These are phyloP conservation scores for Vanrija pseudolonga DNA, from an alignment of 1,284 basidiomycete species.

Conservation along the genomic window DNA sequence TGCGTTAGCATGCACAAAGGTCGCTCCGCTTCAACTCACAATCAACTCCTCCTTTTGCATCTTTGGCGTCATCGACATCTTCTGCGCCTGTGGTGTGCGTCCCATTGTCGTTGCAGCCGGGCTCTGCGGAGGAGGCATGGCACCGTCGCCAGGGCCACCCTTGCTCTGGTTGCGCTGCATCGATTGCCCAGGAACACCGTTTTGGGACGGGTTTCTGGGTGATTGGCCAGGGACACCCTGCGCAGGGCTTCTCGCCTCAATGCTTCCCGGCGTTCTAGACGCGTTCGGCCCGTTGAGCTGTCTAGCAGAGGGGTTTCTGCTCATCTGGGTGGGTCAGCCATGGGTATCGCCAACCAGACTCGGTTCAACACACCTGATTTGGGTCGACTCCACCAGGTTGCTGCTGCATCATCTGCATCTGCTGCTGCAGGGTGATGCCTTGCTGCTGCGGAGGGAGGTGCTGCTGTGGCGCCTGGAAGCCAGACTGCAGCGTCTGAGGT, in stretches of 20 bases:
- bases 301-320: no score
- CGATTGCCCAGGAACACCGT: slow-evolving; percentile 16
- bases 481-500: slow-evolving; percentile 18
- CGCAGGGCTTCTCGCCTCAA: slow-evolving; percentile 15
- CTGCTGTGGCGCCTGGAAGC: slow-evolving; percentile 4
- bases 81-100: slow-evolving; percentile 31
- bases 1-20: not conserved
- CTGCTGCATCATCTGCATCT: slow-evolving; percentile 14
- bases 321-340: no score
- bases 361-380: no score
- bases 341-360: no score
- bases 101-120: slow-evolving; percentile 23
- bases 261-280: no score
- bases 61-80: slow-evolving; percentile 16
- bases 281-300: slow-evolving; percentile 8
- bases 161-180: slow-evolving; percentile 41
- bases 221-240: slow-evolving; percentile 8
- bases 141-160: slow-evolving; percentile 21
- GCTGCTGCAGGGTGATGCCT: slow-evolving; percentile 7
- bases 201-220: slow-evolving; percentile 10
- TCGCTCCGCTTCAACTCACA: slow-evolving; percentile 16
- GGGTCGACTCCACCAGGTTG: slow-evolving; percentile 3
- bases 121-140: slow-evolving; percentile 43
- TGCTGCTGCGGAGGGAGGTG: not conserved
- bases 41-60: slow-evolving; percentile 28